phyloP scores from a whole-genome alignment of 306 rosid species.

The Cercis canadensis region DNA sequence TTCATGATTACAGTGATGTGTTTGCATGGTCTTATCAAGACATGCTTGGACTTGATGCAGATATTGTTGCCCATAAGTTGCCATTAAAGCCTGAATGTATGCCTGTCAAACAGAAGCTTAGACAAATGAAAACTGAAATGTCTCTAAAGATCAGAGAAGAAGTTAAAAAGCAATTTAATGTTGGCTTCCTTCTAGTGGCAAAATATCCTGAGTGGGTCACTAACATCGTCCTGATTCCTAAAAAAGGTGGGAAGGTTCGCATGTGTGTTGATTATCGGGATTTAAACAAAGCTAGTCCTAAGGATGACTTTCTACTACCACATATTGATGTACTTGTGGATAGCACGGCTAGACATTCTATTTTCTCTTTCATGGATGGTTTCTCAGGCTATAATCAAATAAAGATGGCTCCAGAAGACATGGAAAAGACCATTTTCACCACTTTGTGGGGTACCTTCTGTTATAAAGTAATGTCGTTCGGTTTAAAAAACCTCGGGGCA shows the following conservation, averaged over 20 bases:
- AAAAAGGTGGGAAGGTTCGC: neutral
- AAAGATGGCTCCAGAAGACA: too few relatives aligned
- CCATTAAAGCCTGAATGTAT: too few relatives aligned
- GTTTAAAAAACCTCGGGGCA: neutral
- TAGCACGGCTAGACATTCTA: too few relatives aligned
- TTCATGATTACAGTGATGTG: neutral
- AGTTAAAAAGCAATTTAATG: neutral
- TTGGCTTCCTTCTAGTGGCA: too few relatives aligned
- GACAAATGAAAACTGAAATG: neutral
- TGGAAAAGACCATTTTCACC: too few relatives aligned
- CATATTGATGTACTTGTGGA: too few relatives aligned
- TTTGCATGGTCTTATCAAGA: neutral
- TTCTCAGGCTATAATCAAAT: too few relatives aligned
- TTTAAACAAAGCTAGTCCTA: neutral
- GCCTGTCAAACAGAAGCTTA: neutral
- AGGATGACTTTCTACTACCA: too few relatives aligned
- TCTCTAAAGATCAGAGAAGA: too few relatives aligned
- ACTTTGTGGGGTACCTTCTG: too few relatives aligned
- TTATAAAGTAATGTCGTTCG: neutral
- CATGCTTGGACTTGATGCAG: neutral
- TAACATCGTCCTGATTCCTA: neutral
- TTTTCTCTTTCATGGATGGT: too few relatives aligned
- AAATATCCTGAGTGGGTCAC: neutral
- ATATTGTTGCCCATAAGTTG: too few relatives aligned
- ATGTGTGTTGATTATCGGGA: neutral